phyloP scores from a whole-genome alignment of 2,329 filamentous ascomycete genomes.

The Bimuria novae-zelandiae region DNA sequence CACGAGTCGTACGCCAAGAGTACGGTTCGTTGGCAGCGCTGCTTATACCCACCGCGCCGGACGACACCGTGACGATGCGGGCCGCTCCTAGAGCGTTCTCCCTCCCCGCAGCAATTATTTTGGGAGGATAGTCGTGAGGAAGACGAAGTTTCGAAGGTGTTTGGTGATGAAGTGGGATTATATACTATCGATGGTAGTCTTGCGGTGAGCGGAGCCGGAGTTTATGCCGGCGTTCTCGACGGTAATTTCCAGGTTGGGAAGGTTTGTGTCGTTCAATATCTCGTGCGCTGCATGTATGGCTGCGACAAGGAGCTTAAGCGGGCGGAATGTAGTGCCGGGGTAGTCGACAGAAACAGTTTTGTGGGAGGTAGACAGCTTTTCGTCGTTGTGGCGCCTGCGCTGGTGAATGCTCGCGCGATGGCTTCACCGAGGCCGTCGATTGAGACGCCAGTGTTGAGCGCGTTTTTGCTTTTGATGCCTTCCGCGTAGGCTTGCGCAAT shows the following conservation, averaged over 20 bases:
- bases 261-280: constrained; percentile 19
- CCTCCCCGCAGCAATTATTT: constrained; percentile 25
- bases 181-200: constrained; percentile 46
- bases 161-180: constrained; percentile 53
- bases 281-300: constrained; percentile 34
- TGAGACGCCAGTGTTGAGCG: constrained; percentile 39
- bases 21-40: too few species aligned
- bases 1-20: too few species aligned
- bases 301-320: constrained; percentile 27
- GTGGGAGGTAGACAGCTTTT: not conserved
- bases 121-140: constrained; percentile 48
- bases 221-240: constrained; percentile 44
- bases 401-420: constrained; percentile 15
- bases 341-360: constrained; percentile 9
- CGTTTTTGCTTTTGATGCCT: constrained; percentile 17
- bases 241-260: constrained; percentile 41
- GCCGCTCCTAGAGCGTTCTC: constrained; percentile 8
- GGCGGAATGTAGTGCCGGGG: constrained; percentile 11
- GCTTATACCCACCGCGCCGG: too few species aligned
- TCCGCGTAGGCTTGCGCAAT: constrained; percentile 21
- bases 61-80: constrained; percentile 16
- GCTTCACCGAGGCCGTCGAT: constrained; percentile 14
- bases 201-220: not conserved
- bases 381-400: constrained; percentile 12
- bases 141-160: constrained; percentile 49